Conservation (phyloP, 164 flowering plant species). For the Piper betle region DNA sequence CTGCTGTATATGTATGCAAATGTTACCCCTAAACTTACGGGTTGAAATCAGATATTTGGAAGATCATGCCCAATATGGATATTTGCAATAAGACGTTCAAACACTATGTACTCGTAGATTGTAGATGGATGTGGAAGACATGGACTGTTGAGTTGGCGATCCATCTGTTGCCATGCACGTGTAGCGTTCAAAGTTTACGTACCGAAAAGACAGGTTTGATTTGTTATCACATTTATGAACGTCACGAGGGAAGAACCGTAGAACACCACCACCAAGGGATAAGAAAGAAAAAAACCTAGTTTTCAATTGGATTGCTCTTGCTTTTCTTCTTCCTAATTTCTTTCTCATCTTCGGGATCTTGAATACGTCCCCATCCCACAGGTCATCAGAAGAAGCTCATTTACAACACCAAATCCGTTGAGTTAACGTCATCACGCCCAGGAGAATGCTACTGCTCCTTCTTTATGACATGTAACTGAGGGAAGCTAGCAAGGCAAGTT, state of each 20-base stretch:
- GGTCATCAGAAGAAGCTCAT: constrained; percentile 1
- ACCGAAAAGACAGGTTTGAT: not conserved
- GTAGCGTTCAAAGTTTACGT: not conserved
- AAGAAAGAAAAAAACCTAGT: not conserved
- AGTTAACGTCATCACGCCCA: not conserved
- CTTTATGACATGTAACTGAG: too few species aligned
- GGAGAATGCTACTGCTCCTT: too few species aligned
- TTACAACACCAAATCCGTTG: not conserved
- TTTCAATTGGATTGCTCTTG: not conserved
- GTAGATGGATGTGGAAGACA: not conserved
- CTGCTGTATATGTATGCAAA: not conserved
- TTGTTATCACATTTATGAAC: not conserved
- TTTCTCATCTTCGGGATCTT: too few species aligned
- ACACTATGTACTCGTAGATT: not conserved
- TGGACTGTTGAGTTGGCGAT: not conserved
- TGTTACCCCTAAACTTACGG: too few species aligned
- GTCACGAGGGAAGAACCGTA: not conserved
- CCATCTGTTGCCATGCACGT: not conserved
- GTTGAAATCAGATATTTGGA: too few species aligned
- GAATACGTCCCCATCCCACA: not conserved
- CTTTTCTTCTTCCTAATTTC: too few species aligned
- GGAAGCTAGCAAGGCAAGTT: too few species aligned
- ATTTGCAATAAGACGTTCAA: too few species aligned
- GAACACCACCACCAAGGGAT: not conserved
- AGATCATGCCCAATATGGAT: too few species aligned